Conservation (phyloP, 2,329 filamentous ascomycete species). For the Emmonsiellopsis sp. region DNA sequence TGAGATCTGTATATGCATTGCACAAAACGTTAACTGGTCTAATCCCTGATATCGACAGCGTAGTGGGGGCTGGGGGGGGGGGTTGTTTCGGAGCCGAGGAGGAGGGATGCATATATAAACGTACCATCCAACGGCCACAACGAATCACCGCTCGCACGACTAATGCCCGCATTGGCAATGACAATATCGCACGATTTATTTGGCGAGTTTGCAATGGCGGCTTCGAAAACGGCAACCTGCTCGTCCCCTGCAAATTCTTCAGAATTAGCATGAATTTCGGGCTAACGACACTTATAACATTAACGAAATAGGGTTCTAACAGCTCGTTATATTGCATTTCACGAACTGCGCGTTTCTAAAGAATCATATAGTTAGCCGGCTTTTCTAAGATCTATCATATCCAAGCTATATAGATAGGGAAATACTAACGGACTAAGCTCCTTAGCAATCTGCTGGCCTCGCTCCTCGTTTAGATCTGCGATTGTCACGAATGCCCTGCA, state of each 20-base stretch:
- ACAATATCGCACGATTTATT: conserved; percentile 37
- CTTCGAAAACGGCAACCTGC: conserved; percentile 35
- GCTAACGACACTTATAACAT: too few species aligned
- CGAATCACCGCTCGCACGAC: conserved; percentile 23
- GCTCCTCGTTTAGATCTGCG: conserved; percentile 26
- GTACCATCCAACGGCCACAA: conserved; percentile 34
- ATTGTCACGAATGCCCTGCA: conserved; percentile 15
- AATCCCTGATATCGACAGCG: too few species aligned
- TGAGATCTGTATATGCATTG: conserved; percentile 8
- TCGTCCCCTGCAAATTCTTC: too few species aligned
- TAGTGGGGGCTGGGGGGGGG: too few species aligned
- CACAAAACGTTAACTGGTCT: too few species aligned
- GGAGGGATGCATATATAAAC: too few species aligned
- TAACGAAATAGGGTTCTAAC: too few species aligned
- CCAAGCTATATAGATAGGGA: too few species aligned
- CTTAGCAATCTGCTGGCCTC: conserved; percentile 23
- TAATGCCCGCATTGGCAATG: conserved; percentile 41
- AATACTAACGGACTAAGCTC: conserved; percentile 24
- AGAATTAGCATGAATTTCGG: too few species aligned
- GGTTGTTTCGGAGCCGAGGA: too few species aligned
- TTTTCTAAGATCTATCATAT: too few species aligned
- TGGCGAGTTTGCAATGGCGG: conserved; percentile 28
- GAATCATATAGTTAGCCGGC: too few species aligned
- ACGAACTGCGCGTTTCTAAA: conserved; percentile 24
- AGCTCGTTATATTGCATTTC: conserved; percentile 36